phyloP scores from a whole-genome alignment of 2,329 filamentous ascomycete genomes.

The Tolypocladium nubicola region DNA sequence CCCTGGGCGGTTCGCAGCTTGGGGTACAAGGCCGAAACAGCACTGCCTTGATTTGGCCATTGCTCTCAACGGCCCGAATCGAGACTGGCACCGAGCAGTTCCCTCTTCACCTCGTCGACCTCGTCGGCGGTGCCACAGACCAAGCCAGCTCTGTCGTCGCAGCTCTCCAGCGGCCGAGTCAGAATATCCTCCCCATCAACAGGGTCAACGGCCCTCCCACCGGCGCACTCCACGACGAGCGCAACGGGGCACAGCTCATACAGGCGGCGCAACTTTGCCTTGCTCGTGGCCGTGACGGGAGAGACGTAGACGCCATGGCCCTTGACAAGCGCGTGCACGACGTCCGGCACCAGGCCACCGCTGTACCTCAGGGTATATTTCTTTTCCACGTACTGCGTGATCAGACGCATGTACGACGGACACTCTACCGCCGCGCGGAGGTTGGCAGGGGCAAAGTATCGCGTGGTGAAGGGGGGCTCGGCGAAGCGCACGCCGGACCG shows the following conservation, averaged over 20 bases:
- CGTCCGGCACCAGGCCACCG: slow-evolving; percentile 50
- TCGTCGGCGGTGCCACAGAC: slow-evolving; percentile 40
- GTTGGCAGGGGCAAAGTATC: slow-evolving; percentile 54
- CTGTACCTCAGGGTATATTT: slow-evolving; percentile 50
- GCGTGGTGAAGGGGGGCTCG: slow-evolving; percentile 30
- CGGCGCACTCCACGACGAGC: slow-evolving; percentile 48
- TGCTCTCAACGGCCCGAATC: background rate
- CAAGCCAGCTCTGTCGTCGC: slow-evolving; percentile 39
- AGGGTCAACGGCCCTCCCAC: slow-evolving; percentile 44
- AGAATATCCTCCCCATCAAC: slow-evolving; percentile 29
- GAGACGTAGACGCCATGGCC: slow-evolving; percentile 51
- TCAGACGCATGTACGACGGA: slow-evolving; percentile 34
- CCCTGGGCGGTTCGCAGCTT: background rate
- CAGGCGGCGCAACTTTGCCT: slow-evolving; percentile 46
- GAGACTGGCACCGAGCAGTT: background rate
- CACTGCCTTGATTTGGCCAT: background rate
- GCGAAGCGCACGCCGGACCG: slow-evolving; percentile 28
- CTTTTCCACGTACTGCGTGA: slow-evolving; percentile 37
- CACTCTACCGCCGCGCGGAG: slow-evolving; percentile 44
- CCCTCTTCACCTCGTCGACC: slow-evolving; percentile 25
- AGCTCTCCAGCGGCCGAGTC: slow-evolving; percentile 22
- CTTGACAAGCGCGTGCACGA: slow-evolving; percentile 49
- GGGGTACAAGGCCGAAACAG: background rate
- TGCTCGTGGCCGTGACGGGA: slow-evolving; percentile 39
- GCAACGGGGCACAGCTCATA: slow-evolving; percentile 53